Percentiles rank a stretch among this genome's conserved stretches.
phyloP scores from a whole-genome alignment of 225 moss, liverwort and hornwort genomes.

The Neckera pumila region DNA sequence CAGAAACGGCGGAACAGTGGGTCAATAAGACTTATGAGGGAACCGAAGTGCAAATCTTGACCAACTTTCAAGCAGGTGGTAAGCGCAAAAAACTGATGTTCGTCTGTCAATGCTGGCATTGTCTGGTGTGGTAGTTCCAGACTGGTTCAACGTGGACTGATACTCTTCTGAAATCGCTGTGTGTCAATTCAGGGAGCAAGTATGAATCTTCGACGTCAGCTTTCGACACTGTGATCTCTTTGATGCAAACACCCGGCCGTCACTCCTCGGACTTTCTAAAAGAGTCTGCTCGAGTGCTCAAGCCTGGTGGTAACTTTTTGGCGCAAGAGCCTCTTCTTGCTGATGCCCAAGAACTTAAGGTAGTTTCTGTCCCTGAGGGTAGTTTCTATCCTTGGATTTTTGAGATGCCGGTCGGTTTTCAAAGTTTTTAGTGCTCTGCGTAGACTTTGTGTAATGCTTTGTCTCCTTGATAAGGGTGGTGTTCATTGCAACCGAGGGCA shows the following conservation, averaged over 20 bases:
- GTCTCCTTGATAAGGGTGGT: background rate
- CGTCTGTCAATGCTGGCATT: background rate
- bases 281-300: slow-evolving; percentile 58
- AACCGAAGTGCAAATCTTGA: slow-evolving; percentile 38
- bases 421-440: background rate
- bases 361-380: slow-evolving; percentile 15
- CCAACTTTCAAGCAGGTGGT: slow-evolving; percentile 38
- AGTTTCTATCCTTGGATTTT: background rate
- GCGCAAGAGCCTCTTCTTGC: slow-evolving; percentile 71
- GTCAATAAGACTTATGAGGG: slow-evolving; percentile 39
- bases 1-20: slow-evolving; percentile 37
- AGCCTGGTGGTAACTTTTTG: slow-evolving; percentile 59
- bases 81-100: background rate
- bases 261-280: slow-evolving; percentile 30
- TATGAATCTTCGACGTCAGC: slow-evolving; percentile 24
- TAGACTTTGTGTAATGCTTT: background rate
- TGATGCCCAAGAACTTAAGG: slow-evolving; percentile 49
- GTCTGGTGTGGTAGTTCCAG: background rate
- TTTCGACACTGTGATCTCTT: slow-evolving; percentile 43
- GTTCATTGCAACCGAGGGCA: background rate
- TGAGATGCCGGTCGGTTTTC: background rate
- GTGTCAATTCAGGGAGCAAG: slow-evolving; percentile 35
- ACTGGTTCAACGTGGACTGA: background rate
- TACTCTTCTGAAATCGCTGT: background rate
- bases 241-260: slow-evolving; percentile 68